phyloP scores from a whole-genome alignment of 768 basidiomycete genomes.

The Scleroderma citrinum region DNA sequence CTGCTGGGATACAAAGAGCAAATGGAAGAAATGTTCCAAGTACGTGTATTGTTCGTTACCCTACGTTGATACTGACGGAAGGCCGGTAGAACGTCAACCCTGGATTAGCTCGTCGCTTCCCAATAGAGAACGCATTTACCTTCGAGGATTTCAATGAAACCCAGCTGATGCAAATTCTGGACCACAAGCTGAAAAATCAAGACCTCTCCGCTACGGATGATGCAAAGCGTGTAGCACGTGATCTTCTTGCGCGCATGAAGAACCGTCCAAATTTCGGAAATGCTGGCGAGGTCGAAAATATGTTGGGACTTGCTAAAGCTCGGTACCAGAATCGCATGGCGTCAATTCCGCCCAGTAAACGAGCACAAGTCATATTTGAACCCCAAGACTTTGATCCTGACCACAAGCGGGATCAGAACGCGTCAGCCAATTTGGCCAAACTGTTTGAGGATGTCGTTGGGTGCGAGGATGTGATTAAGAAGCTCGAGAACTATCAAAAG shows the following conservation, averaged over 20 bases:
- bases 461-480: constrained; percentile 45
- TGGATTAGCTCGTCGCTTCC: constrained; percentile 59
- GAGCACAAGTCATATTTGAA: constrained; percentile 29
- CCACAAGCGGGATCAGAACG: constrained; percentile 43
- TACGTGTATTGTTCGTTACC: constrained; percentile 16
- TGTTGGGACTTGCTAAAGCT: constrained; percentile 45
- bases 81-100: constrained; percentile 58
- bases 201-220: constrained; percentile 50
- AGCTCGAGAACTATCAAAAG: constrained; percentile 47
- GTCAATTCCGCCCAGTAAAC: constrained; percentile 13
- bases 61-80: constrained; percentile 9
- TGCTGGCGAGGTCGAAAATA: constrained; percentile 58
- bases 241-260: constrained; percentile 32
- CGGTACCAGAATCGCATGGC: constrained; percentile 38
- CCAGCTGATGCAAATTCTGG: constrained; percentile 47
- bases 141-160: constrained; percentile 58
- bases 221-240: constrained; percentile 54
- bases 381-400: constrained; percentile 58
- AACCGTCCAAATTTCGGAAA: constrained; percentile 61
- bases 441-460: constrained; percentile 63
- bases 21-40: constrained; percentile 75
- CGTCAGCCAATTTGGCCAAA: constrained; percentile 44
- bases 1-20: constrained; percentile 59
- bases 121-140: constrained; percentile 62
- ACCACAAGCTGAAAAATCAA: constrained; percentile 51